Base-by-base conservation (phyloP, 179 eudicot species). In the Corrigiola litoralis region DNA sequence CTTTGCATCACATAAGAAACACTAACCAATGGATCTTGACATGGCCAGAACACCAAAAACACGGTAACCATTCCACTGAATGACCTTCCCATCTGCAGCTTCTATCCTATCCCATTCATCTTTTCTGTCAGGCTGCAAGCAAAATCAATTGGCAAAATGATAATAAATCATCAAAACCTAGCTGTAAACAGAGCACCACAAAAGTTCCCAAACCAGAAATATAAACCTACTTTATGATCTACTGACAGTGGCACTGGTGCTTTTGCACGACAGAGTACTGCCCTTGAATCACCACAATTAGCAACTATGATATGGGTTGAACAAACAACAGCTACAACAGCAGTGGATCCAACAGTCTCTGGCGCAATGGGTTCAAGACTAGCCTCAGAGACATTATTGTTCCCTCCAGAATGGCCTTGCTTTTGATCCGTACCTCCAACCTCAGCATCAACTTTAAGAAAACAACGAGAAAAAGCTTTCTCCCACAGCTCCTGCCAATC, bases 21-120 rank as follows among this genome's bases (percentile, higher is more conserved):
- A 47, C 64, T 23, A 85, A 90, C 97, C 97, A 70, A 90, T 76
- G 38, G 97, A 90, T 78, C 95, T 77, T 14, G 97, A 90, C 32
- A 88, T 88, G 7, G 95, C 90, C 17, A 90, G 92, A 61, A 90
- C 92, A 13, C 97, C 97, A 0, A 79, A 66, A 2, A 90, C 97
- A 0, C 97, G 80, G 25, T 66, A 55, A 4, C 97, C 97, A 27
- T 90, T 81, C 95, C 95, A 90, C 29, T 90, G 81, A 54, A 90
- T 82, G 16, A 90, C 97, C 51, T 72, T 76, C 57, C 97, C 97
- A 38, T 90, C 97, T 4, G 79, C 83, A 2, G 37, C 81, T 79
- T 90, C 95, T 46, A 90, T 88, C 61, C 97, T 82, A 55, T 84
- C 90, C 60, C 84, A 33, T 67, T 90, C 97, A 64, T 88, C 97